These are phyloP conservation scores for Penicillium argentinense DNA, from an alignment of 495 filamentous ascomycete genomes.

Conservation along the genomic window DNA sequence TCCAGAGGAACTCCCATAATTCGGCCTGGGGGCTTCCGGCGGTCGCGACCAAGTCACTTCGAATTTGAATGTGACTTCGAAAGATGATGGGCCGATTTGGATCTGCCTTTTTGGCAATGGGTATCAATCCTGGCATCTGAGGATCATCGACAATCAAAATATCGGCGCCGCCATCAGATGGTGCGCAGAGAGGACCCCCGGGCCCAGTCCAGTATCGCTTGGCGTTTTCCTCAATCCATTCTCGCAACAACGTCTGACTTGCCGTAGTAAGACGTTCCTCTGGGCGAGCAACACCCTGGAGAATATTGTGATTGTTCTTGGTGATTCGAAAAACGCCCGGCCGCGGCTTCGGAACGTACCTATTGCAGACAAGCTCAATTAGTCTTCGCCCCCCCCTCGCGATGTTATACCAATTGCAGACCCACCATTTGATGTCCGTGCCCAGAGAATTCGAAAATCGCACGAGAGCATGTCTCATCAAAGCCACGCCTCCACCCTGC, in stretches of 20 bases:
- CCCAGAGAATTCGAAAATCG: slow-evolving; percentile 68
- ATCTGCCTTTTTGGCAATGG: slow-evolving; percentile 68
- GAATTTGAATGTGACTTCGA: slow-evolving; percentile 82
- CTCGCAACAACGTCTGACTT: slow-evolving; percentile 58
- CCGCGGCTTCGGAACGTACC: slow-evolving; percentile 79
- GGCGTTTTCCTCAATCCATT: slow-evolving; percentile 80
- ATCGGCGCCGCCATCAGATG: slow-evolving; percentile 73
- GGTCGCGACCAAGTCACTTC: slow-evolving; percentile 66
- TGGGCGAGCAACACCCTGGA: slow-evolving; percentile 74
- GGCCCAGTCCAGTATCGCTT: slow-evolving; percentile 71
- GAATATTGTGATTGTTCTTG: slow-evolving; percentile 90
- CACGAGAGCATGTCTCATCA: slow-evolving; percentile 85
- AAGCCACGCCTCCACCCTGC: slow-evolving; percentile 82
- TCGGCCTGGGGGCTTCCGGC: slow-evolving; percentile 67
- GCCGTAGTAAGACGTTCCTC: slow-evolving; percentile 60
- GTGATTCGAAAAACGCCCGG: slow-evolving; percentile 85
- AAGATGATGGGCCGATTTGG: slow-evolving; percentile 77
- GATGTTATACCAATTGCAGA: background rate
- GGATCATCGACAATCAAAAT: slow-evolving; percentile 82
- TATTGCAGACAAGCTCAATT: slow-evolving; percentile 17
- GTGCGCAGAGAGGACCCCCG: slow-evolving; percentile 66
- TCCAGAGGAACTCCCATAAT: slow-evolving; percentile 78
- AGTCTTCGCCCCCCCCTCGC: background rate
- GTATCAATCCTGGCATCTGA: slow-evolving; percentile 83
- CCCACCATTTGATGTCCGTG: slow-evolving; percentile 75